Conservation (phyloP, 2,329 filamentous ascomycete species). For the Neonectria hederae region DNA sequence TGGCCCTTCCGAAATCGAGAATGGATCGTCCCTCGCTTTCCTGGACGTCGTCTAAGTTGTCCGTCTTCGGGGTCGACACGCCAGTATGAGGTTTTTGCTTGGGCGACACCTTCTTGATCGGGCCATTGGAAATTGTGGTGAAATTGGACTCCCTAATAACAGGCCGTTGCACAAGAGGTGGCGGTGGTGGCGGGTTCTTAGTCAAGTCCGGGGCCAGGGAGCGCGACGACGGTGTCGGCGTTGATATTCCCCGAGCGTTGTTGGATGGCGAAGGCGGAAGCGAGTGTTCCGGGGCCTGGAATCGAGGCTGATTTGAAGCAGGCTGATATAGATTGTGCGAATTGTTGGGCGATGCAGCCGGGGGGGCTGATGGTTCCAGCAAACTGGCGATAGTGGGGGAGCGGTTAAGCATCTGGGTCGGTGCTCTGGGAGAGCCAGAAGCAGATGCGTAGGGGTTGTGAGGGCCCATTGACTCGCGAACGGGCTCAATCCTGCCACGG, state of each 20-base stretch:
- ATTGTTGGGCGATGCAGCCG: conserved; percentile 43
- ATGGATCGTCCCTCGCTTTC: conserved; percentile 63
- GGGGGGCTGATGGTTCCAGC: conserved; percentile 67
- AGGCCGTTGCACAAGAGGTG: conserved; percentile 45
- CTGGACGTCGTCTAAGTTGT: conserved; percentile 58
- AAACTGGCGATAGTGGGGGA: conserved; percentile 93
- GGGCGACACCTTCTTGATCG: conserved; percentile 57
- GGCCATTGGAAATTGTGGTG: conserved; percentile 52
- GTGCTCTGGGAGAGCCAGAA: conserved; percentile 60
- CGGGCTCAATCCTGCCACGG: conserved; percentile 75
- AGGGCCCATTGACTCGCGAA: conserved; percentile 68
- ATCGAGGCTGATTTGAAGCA: conserved; percentile 42
- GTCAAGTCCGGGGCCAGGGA: conserved; percentile 48
- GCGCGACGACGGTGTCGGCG: conserved; percentile 47
- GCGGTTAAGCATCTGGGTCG: conserved; percentile 47
- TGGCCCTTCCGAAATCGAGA: conserved; percentile 68
- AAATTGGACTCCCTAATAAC: conserved; percentile 53
- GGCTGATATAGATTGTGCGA: conserved; percentile 42
- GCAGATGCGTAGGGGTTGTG: conserved; percentile 58
- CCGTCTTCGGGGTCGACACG: conserved; percentile 59
- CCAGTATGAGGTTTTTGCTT: conserved; percentile 57
- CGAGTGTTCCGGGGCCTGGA: conserved; percentile 50
- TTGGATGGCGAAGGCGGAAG: conserved; percentile 56
- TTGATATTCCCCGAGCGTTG: conserved; percentile 46
- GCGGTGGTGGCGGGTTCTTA: conserved; percentile 50